Conservation (phyloP, 2,329 filamentous ascomycete genomes). For the Phoma sp. region DNA sequence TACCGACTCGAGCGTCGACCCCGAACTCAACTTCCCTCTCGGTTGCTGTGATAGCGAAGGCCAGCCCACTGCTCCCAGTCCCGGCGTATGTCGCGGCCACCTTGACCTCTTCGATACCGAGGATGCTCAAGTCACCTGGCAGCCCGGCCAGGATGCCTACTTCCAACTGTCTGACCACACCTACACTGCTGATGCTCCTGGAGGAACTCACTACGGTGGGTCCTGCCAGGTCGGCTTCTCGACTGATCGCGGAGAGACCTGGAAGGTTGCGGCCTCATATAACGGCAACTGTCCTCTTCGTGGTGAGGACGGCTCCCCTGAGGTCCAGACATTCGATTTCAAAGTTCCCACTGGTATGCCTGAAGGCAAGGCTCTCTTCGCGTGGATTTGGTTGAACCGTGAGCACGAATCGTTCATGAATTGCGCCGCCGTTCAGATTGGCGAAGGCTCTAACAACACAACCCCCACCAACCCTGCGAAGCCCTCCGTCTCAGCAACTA, state of each 20-base stretch:
- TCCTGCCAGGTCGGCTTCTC: conserved; percentile 57
- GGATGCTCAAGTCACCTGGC: conserved; percentile 53
- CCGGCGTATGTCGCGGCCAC: conserved; percentile 53
- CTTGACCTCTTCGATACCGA: conserved; percentile 53
- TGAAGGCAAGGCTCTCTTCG: conserved; percentile 52
- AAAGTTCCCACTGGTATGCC: conserved; percentile 53
- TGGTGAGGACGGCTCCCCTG: conserved; percentile 45
- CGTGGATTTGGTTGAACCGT: conserved; percentile 58
- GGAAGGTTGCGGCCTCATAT: conserved; percentile 54
- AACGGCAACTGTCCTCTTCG: conserved; percentile 57
- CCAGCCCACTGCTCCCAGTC: conserved; percentile 38
- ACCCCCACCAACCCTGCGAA: conserved; percentile 19
- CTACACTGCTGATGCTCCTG: conserved; percentile 32
- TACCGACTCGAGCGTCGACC: conserved; percentile 19
- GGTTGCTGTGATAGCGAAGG: conserved; percentile 53
- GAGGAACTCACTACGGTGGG: conserved; percentile 55
- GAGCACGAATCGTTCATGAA: conserved; percentile 56
- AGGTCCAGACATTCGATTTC: conserved; percentile 54
- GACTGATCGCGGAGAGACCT: conserved; percentile 52
- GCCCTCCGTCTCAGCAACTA: conserved; percentile 19
- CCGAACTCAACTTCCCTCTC: conserved; percentile 52
- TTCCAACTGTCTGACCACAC: conserved; percentile 49
- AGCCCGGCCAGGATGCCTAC: conserved; percentile 50
- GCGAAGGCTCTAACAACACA: conserved; percentile 27
- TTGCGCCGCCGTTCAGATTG: conserved; percentile 55